Percentiles rank a stretch among this genome's conserved stretches.
These are phyloP conservation scores for Linnemannia exigua DNA, from an alignment of 192 early-diverging fungal genomes.

Conservation along the genomic window DNA sequence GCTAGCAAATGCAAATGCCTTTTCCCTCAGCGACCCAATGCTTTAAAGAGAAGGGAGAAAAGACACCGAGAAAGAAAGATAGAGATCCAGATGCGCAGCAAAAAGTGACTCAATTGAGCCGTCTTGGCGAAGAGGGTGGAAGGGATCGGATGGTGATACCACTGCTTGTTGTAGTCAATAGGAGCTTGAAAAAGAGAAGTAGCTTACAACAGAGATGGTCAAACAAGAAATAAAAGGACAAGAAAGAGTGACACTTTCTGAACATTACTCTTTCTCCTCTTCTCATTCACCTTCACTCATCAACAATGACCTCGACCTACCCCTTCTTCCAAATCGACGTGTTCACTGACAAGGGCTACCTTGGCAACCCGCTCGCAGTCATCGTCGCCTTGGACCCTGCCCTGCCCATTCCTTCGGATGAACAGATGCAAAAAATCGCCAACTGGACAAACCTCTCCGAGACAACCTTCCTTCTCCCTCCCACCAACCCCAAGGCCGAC, in stretches of 20 bases:
- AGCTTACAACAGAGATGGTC: not conserved
- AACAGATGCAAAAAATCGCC: slow-evolving; percentile 29
- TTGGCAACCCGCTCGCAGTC: slow-evolving; percentile 31
- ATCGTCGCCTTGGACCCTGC: slow-evolving; percentile 28
- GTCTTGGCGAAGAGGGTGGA: not conserved
- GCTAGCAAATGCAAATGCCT: not conserved
- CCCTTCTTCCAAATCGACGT: slow-evolving; percentile 42
- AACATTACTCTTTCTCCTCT: not conserved
- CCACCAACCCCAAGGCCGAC: slow-evolving; percentile 36
- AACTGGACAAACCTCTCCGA: slow-evolving; percentile 43
- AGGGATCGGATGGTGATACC: too few relatives aligned
- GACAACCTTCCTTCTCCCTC: slow-evolving; percentile 38
- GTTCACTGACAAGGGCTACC: slow-evolving; percentile 36
- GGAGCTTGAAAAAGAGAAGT: not conserved
- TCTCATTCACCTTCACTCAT: not conserved
- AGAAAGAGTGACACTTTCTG: not conserved
- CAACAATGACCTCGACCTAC: slow-evolving; percentile 18
- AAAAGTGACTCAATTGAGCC: not conserved
- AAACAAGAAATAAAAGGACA: not conserved
- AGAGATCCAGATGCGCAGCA: not conserved
- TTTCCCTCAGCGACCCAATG: not conserved
- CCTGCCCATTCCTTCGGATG: slow-evolving; percentile 22
- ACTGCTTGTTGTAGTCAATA: not conserved
- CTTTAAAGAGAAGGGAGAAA: too few relatives aligned
- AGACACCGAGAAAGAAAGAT: too few relatives aligned